Evolutionary conservation across 768 basidiomycete species (phyloP).

Genomic region (Psilocybe subaeruginosa): DNA sequence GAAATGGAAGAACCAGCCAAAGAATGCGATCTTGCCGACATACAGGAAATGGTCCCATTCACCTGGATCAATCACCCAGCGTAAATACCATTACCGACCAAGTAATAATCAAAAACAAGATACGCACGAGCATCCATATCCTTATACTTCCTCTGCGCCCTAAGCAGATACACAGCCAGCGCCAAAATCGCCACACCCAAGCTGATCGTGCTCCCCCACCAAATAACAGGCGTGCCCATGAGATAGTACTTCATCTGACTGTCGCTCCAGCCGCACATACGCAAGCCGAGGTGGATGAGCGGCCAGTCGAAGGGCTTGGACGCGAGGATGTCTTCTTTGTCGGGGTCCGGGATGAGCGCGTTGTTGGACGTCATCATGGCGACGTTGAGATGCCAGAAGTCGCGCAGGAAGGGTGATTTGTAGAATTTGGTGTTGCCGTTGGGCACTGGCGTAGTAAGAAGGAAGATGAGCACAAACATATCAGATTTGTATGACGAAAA

Average conservation of each 20-base stretch:
- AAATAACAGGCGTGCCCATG: slow-evolving; percentile 88
- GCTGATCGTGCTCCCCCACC: slow-evolving; percentile 82
- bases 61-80: slow-evolving; percentile 38
- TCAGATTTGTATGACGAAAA: slow-evolving; percentile 3
- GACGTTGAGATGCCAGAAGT: slow-evolving; percentile 99
- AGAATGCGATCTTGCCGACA: slow-evolving; percentile 87
- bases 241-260: slow-evolving; percentile 90
- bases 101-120: neutral
- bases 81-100: slow-evolving; percentile 5
- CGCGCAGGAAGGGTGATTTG: slow-evolving; percentile 89
- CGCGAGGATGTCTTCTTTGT: slow-evolving; percentile 98
- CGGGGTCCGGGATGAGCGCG: slow-evolving; percentile 94
- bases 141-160: slow-evolving; percentile 85
- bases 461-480: neutral
- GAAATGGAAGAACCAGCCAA: slow-evolving; percentile 93
- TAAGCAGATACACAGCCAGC: slow-evolving; percentile 72
- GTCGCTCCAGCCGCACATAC: slow-evolving; percentile 98
- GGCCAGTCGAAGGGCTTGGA: slow-evolving; percentile 96
- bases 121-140: slow-evolving; percentile 88
- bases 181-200: slow-evolving; percentile 56
- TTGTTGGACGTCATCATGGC: slow-evolving; percentile 99
- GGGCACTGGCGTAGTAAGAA: slow-evolving; percentile 60
- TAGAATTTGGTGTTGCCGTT: slow-evolving; percentile 82
- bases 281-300: slow-evolving; percentile 81
- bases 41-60: slow-evolving; percentile 97